Conservation (phyloP, 208 protist genomes). For the Trypanosomatidae sp. region DNA sequence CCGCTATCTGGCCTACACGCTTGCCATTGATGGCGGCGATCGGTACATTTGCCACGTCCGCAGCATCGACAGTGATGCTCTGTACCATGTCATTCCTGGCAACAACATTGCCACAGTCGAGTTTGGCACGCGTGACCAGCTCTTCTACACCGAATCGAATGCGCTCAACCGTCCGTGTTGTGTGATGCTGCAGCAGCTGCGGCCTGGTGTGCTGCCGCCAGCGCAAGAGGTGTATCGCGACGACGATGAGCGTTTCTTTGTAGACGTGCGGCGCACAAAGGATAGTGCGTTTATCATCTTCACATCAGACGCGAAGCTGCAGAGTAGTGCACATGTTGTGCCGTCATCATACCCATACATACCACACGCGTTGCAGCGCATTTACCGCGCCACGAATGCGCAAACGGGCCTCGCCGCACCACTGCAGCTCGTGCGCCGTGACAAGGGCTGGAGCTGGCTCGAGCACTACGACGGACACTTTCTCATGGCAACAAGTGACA, state of each 20-base stretch:
- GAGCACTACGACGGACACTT: slow-evolving; percentile 82
- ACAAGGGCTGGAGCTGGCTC: slow-evolving; percentile 76
- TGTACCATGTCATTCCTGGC: slow-evolving; percentile 84
- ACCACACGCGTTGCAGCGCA: slow-evolving; percentile 33
- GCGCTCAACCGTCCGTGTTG: slow-evolving; percentile 74
- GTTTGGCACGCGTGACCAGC: slow-evolving; percentile 70
- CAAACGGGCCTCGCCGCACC: too few species aligned
- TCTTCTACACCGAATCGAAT: slow-evolving; percentile 88
- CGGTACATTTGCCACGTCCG: slow-evolving; percentile 85
- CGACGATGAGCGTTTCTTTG: slow-evolving; percentile 83
- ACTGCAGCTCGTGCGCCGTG: too few species aligned
- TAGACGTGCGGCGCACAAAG: slow-evolving; percentile 82
- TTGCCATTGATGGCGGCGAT: slow-evolving; percentile 81
- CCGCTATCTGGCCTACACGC: slow-evolving; percentile 80
- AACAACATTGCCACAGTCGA: slow-evolving; percentile 88
- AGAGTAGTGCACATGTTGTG: slow-evolving; percentile 54
- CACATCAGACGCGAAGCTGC: slow-evolving; percentile 84
- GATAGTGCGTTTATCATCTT: slow-evolving; percentile 72
- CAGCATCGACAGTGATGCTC: slow-evolving; percentile 76
- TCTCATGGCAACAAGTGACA: slow-evolving; percentile 75
- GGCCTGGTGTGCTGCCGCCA: slow-evolving; percentile 69
- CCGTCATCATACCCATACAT: slow-evolving; percentile 78
- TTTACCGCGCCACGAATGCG: slow-evolving; percentile 60
- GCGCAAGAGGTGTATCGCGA: slow-evolving; percentile 80
- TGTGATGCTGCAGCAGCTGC: slow-evolving; percentile 84